These are phyloP conservation scores for Neonectria magnoliae DNA, from an alignment of 2,329 filamentous ascomycete genomes.

Conservation along the genomic window DNA sequence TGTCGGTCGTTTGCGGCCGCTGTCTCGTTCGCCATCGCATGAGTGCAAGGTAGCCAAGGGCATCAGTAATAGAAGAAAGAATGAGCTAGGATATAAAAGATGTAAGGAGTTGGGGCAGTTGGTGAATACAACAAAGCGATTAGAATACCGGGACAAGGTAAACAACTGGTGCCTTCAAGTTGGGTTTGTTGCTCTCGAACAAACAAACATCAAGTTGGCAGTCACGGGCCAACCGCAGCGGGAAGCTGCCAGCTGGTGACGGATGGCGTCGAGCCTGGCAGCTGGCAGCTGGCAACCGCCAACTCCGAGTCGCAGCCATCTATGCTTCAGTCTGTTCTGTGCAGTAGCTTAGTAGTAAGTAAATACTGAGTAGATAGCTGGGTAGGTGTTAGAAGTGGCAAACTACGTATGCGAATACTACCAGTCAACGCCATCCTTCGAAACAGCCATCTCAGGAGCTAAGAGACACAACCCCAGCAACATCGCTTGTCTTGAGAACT, in stretches of 20 bases:
- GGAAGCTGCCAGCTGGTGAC: constrained; percentile 2
- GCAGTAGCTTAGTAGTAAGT: no score
- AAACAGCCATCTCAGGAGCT: neutral
- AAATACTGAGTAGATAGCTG: no score
- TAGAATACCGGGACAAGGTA: neutral
- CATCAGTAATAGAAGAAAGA: no score
- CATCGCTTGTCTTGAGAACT: neutral
- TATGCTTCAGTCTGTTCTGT: neutral
- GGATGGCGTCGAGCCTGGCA: neutral
- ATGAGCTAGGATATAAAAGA: neutral
- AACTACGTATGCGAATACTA: no score
- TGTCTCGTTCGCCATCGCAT: neutral
- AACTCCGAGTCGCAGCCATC: neutral
- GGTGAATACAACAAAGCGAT: neutral
- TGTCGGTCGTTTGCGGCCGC: neutral
- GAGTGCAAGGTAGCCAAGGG: no score
- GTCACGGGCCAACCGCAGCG: constrained; percentile 8
- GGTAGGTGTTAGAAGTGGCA: no score
- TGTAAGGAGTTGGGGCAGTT: neutral
- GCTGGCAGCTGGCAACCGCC: constrained; percentile 9
- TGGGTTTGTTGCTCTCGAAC: neutral
- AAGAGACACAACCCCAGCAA: neutral
- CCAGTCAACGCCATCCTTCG: neutral
- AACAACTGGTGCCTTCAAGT: neutral
- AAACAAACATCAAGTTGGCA: neutral